phyloP scores from a whole-genome alignment of 306 rosid species.

The Cyclanthera cordifolia region DNA sequence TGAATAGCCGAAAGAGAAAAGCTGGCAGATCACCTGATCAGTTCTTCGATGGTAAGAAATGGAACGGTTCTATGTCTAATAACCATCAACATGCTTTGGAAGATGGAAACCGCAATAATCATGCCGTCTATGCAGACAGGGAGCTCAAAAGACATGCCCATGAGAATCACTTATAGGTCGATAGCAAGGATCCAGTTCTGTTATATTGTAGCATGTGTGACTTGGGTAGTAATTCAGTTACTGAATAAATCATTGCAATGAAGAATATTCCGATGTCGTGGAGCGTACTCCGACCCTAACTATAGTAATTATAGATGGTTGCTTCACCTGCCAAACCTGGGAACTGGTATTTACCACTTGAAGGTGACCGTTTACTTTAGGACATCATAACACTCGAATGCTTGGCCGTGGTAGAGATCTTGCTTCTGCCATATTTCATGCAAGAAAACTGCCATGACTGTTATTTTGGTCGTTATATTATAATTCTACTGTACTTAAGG shows the following conservation, averaged over 20 bases:
- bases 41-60: conserved; percentile 43
- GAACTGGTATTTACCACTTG: not conserved
- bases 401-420: not conserved
- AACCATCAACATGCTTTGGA: conserved; percentile 31
- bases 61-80: conserved; percentile 39
- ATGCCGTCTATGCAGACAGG: conserved; percentile 46
- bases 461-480: not conserved
- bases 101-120: conserved; percentile 40
- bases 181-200: not conserved
- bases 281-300: not conserved
- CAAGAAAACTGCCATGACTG: not conserved
- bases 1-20: conserved; percentile 66
- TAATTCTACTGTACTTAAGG: not conserved
- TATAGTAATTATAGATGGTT: not conserved
- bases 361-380: not conserved
- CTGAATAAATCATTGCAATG: not conserved
- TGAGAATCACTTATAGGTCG: conserved; percentile 30
- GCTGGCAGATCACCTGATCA: conserved; percentile 53
- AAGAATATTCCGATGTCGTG: not conserved
- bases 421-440: conserved; percentile 11
- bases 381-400: not conserved
- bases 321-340: conserved; percentile 2
- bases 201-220: not conserved
- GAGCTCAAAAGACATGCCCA: conserved; percentile 55
- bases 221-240: not conserved